phyloP scores from a whole-genome alignment of 225 moss, liverwort and hornwort genomes.

The Rhytidiadelphus loreus region DNA sequence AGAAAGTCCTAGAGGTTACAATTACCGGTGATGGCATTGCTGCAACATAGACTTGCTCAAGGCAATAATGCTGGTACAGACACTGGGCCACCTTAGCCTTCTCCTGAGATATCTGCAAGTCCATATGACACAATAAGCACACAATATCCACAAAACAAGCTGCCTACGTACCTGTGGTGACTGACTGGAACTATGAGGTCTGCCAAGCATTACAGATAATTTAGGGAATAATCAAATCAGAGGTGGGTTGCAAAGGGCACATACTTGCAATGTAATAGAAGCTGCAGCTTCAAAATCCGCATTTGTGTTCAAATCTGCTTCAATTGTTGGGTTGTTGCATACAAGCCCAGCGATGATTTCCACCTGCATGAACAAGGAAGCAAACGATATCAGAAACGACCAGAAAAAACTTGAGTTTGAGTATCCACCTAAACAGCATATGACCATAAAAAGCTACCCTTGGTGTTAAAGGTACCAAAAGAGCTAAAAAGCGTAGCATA shows the following conservation, averaged over 20 bases:
- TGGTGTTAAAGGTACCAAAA: neutral
- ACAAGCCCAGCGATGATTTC: conserved; percentile 68
- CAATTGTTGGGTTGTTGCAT: conserved; percentile 34
- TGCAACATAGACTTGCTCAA: conserved; percentile 78
- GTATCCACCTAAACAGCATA: neutral
- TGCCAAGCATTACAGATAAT: neutral
- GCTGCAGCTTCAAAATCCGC: conserved; percentile 52
- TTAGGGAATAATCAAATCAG: neutral
- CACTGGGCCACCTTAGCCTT: conserved; percentile 45
- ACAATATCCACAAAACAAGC: neutral
- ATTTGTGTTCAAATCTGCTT: conserved; percentile 14
- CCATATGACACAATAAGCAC: neutral
- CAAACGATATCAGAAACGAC: neutral
- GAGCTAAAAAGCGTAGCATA: neutral
- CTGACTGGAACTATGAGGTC: neutral
- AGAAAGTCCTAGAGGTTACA: neutral
- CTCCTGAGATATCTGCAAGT: conserved; percentile 33
- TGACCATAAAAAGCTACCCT: neutral
- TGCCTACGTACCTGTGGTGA: neutral
- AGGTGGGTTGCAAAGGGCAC: neutral
- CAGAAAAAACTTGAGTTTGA: neutral
- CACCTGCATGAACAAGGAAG: conserved; percentile 32
- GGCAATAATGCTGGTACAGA: conserved; percentile 49
- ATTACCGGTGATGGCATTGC: conserved; percentile 74
- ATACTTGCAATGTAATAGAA: conserved; percentile 33